phyloP scores from a whole-genome alignment of 768 basidiomycete genomes.

The Boletus subparvulus region DNA sequence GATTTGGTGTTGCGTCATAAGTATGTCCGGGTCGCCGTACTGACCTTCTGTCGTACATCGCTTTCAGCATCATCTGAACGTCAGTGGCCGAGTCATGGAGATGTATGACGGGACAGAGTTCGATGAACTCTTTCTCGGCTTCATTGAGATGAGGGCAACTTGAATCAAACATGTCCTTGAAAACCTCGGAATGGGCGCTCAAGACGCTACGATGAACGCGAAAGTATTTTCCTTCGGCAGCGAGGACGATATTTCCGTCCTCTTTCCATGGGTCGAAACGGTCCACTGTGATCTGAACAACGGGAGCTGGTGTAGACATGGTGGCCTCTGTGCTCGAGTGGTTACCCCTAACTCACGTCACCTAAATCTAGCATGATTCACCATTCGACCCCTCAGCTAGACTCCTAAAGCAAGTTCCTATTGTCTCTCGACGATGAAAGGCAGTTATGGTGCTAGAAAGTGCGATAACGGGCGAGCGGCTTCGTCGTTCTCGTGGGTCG shows the following conservation, averaged over 20 bases:
- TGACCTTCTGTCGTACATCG: conserved; percentile 18
- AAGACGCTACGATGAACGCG: conserved; percentile 32
- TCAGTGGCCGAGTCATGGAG: conserved; percentile 15
- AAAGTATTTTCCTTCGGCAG: conserved; percentile 25
- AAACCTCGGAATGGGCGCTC: conserved; percentile 27
- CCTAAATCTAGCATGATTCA: too few relatives aligned
- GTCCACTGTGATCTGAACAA: neutral
- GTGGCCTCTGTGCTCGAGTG: neutral
- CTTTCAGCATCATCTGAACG: conserved; percentile 13
- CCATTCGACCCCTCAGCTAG: too few relatives aligned
- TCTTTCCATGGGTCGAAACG: conserved; percentile 7
- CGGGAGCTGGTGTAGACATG: neutral
- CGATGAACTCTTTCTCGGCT: conserved; percentile 7
- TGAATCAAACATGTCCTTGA: conserved; percentile 28
- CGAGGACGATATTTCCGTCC: conserved; percentile 30
- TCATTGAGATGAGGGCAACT: neutral
- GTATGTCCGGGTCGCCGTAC: neutral
- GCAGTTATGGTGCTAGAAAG: too few relatives aligned
- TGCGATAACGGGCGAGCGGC: too few relatives aligned
- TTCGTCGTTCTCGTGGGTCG: too few relatives aligned
- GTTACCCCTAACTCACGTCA: too few relatives aligned
- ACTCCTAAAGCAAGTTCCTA: too few relatives aligned
- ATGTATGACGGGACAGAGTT: conserved; percentile 18
- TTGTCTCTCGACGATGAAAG: too few relatives aligned
- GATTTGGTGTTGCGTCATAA: neutral